Conservation (phyloP, 176 grass and related monocot genomes). For the Juncus effusus region DNA sequence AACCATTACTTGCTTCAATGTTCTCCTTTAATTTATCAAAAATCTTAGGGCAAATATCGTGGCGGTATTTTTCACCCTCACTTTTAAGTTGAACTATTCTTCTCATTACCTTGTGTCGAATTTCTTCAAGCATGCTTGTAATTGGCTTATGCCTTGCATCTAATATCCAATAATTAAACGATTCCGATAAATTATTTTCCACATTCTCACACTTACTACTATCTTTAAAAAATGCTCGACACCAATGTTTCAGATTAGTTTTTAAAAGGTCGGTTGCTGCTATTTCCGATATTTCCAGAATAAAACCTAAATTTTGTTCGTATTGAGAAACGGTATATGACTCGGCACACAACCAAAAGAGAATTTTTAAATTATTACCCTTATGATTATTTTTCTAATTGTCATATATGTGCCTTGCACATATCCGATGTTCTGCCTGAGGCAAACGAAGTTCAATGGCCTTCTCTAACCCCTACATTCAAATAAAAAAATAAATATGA, state of each 20-base stretch:
- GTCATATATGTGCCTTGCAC: not conserved
- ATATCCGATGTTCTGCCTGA: not conserved
- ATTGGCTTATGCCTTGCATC: not conserved
- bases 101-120: not conserved
- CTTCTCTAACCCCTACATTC: not conserved
- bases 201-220: not conserved
- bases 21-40: too few species aligned
- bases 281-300: not conserved
- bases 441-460: not conserved
- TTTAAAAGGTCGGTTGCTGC: not conserved
- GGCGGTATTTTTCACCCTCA: not conserved
- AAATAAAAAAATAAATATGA: not conserved
- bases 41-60: too few species aligned
- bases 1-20: too few species aligned
- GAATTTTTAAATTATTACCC: not conserved
- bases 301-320: not conserved
- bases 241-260: not conserved
- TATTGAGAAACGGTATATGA: not conserved
- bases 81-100: not conserved
- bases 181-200: not conserved
- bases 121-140: not conserved
- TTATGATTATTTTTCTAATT: not conserved
- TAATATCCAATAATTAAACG: slow-evolving; percentile 9
- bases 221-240: not conserved
- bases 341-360: not conserved